These are phyloP conservation scores for Cystofilobasidium macerans DNA, from an alignment of 768 basidiomycete genomes.

Conservation along the genomic window DNA sequence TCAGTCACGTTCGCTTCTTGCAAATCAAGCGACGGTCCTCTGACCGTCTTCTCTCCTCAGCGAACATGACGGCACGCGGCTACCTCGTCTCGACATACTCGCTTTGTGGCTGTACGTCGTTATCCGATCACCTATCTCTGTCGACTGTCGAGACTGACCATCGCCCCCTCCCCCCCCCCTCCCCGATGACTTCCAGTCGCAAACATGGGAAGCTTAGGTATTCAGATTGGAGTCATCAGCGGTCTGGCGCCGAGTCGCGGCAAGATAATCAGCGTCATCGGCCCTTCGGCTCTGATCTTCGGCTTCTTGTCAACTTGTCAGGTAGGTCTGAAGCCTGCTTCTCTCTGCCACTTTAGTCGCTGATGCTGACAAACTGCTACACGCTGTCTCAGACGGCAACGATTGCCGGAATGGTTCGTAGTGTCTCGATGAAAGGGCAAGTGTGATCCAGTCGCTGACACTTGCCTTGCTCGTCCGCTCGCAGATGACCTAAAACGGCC, in stretches of 20 bases:
- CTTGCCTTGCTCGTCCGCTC: not conserved
- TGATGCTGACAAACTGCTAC: no score
- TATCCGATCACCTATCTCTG: no score
- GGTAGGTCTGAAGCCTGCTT: conserved; percentile 35
- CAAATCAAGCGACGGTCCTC: not conserved
- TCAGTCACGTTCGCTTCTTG: not conserved
- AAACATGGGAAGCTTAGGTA: conserved; percentile 58
- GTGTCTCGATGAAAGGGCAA: not conserved
- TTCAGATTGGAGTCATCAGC: conserved; percentile 66
- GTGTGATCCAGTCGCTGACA: not conserved
- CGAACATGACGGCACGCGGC: conserved; percentile 54
- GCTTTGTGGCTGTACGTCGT: conserved; percentile 83
- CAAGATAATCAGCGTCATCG: conserved; percentile 59
- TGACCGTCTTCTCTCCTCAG: conserved; percentile 33
- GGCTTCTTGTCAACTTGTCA: conserved; percentile 40
- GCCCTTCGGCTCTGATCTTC: conserved; percentile 45
- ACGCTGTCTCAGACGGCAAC: not conserved
- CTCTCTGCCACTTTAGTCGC: not conserved
- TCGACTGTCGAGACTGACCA: no score
- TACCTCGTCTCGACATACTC: conserved; percentile 73
- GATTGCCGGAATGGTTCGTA: not conserved
- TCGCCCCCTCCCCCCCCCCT: no score
- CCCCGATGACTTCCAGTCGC: no score
- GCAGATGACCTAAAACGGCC: not conserved
- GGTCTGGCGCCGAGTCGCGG: conserved; percentile 59